These are phyloP conservation scores for Hevea brasiliensis DNA, from an alignment of 345 rosid species.

Conservation along the genomic window DNA sequence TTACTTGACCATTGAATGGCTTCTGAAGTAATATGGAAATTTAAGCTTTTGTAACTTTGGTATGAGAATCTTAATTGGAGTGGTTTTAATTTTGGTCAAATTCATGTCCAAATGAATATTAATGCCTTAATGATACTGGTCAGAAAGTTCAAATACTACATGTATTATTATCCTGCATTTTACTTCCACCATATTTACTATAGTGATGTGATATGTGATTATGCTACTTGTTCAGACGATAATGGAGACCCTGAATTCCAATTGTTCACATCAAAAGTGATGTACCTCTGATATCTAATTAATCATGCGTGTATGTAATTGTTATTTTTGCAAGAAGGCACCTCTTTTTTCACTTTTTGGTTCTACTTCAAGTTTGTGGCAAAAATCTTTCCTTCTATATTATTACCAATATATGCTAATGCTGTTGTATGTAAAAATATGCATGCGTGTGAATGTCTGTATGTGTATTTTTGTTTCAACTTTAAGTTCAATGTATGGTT, in stretches of 20 bases:
- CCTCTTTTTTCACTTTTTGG: not conserved
- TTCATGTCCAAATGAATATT: not conserved
- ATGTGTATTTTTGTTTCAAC: not conserved
- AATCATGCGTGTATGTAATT: not conserved
- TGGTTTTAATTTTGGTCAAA: not conserved
- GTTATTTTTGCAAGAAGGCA: not conserved
- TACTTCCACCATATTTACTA: not conserved
- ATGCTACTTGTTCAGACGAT: not conserved
- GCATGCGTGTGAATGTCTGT: not conserved
- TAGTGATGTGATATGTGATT: not conserved
- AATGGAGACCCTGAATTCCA: not conserved
- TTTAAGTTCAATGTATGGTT: not conserved
- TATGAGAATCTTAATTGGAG: not conserved
- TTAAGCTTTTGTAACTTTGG: not conserved
- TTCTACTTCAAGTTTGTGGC: not conserved
- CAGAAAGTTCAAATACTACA: not conserved
- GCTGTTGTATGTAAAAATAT: not conserved
- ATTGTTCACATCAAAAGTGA: not conserved
- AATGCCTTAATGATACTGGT: not conserved
- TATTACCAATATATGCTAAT: not conserved
- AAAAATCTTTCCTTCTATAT: not conserved
- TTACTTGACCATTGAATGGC: not conserved
- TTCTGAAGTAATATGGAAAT: not conserved
- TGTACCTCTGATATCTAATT: not conserved
- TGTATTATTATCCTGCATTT: not conserved